Base-by-base conservation (phyloP, 164 flowering plant species). In the Cinnamomum chago region DNA sequence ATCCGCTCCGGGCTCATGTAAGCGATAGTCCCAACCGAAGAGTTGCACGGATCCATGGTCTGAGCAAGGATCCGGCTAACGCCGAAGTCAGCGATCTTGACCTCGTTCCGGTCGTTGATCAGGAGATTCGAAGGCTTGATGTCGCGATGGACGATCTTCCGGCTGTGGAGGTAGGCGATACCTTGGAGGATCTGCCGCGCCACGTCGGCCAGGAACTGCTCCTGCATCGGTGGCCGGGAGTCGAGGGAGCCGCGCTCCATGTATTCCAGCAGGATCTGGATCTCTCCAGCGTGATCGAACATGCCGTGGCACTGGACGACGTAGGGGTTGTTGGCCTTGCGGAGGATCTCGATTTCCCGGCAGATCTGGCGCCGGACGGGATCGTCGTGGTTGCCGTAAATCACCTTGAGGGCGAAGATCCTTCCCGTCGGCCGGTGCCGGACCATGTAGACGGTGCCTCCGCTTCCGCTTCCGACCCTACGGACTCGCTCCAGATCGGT, bases 1-100 rank as follows among this genome's bases (percentile, higher is more conserved):
- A 94, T 90, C 73, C 95, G 65, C 72, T 94, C 97, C 0, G 97
- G 97, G 51, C 97, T 92, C 98, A 92, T 94, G 76, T 92, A 94
- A 5, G 98, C 97, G 30, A 90, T 88, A 4, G 97, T 94, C 20
- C 98, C 97, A 0, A 90, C 95, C 3, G 94, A 83, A 0, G 95
- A 89, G 70, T 90, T 85, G 73, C 98, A 94, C 0, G 91, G 88
- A 78, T 90, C 97, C 91, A 93, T 89, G 17, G 95, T 92, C 77
- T 89, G 90, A 0, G 82, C 86, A 9, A 93, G 76, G 25, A 92
- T 83, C 71, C 93, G 72, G 51, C 90, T 78, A 2, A 90, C 95
- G 2, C 98, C 97, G 51, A 93, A 93, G 69, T 93, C 95, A 0
- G 98, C 97, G 60, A 92, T 90, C 80, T 93, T 92, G 20, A 92